phyloP scores from a whole-genome alignment of 75 land plant species.

The Selaginella tamariscina region DNA sequence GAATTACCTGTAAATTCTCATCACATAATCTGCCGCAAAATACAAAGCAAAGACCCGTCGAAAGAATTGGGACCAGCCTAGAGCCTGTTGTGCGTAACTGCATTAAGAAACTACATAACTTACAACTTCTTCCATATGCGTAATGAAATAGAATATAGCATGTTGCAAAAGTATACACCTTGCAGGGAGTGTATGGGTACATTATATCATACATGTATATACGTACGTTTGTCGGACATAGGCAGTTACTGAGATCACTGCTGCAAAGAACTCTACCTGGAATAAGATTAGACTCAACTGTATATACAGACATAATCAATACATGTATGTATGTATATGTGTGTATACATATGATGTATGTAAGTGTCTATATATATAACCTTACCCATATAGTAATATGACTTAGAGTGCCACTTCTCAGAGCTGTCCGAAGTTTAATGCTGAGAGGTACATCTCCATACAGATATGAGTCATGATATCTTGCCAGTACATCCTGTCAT shows the following conservation, averaged over 20 bases:
- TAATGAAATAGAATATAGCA: background rate
- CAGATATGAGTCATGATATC: slow-evolving; percentile 33
- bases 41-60: slow-evolving; percentile 22
- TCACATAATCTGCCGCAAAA: slow-evolving; percentile 33
- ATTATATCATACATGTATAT: background rate
- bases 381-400: slow-evolving; percentile 28
- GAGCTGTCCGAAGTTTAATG: slow-evolving; percentile 33
- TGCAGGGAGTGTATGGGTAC: background rate
- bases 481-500: slow-evolving; percentile 34
- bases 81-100: slow-evolving; percentile 21
- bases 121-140: background rate
- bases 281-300: slow-evolving; percentile 16
- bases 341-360: too few species aligned
- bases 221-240: slow-evolving; percentile 36
- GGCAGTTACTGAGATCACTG: slow-evolving; percentile 24
- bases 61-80: slow-evolving; percentile 18
- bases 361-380: too few species aligned
- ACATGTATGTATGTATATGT: too few species aligned
- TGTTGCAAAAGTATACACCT: background rate
- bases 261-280: slow-evolving; percentile 41
- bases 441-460: slow-evolving; percentile 33
- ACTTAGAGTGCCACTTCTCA: slow-evolving; percentile 27
- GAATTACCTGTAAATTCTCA: slow-evolving; percentile 36
- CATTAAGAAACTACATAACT: background rate
- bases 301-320: too few species aligned